A percentile compares a stretch with the other conserved stretches of the same genome.
phyloP scores from a whole-genome alignment of 257 asterid species.

The Parsonsia alboflavescens region DNA sequence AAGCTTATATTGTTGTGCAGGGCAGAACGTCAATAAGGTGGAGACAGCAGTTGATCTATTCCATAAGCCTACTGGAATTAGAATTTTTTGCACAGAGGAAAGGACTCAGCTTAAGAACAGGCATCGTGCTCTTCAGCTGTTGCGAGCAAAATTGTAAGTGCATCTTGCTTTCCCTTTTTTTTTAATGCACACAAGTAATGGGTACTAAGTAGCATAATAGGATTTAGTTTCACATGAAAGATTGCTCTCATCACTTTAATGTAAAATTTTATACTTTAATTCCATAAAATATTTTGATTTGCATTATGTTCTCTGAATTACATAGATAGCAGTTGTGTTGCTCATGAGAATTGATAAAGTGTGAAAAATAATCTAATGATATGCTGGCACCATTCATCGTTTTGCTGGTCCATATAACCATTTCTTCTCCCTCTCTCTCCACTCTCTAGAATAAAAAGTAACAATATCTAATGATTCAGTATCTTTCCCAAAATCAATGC shows the following conservation, averaged over 20 bases:
- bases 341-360: background rate
- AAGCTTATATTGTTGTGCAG: slow-evolving; percentile 38
- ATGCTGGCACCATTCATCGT: background rate
- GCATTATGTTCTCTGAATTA: background rate
- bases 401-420: background rate
- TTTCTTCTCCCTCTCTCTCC: background rate
- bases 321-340: background rate
- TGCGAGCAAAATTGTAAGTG: slow-evolving; percentile 90
- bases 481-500: background rate
- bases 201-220: slow-evolving; percentile 1
- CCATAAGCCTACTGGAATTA: slow-evolving; percentile 97
- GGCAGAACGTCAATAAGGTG: slow-evolving; percentile 99
- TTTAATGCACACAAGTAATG: background rate
- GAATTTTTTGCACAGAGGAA: slow-evolving; percentile 98
- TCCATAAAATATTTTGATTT: background rate
- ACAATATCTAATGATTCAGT: background rate
- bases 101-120: slow-evolving; percentile 84
- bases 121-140: slow-evolving; percentile 77
- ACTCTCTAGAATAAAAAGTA: background rate
- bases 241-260: background rate
- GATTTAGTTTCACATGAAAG: background rate
- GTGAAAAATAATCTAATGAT: background rate
- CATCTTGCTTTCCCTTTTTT: background rate
- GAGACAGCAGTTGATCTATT: slow-evolving; percentile 96
- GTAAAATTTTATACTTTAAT: background rate